phyloP scores from a whole-genome alignment of 805 yeast genomes.

The Sungouiozyma ichnusensis region DNA sequence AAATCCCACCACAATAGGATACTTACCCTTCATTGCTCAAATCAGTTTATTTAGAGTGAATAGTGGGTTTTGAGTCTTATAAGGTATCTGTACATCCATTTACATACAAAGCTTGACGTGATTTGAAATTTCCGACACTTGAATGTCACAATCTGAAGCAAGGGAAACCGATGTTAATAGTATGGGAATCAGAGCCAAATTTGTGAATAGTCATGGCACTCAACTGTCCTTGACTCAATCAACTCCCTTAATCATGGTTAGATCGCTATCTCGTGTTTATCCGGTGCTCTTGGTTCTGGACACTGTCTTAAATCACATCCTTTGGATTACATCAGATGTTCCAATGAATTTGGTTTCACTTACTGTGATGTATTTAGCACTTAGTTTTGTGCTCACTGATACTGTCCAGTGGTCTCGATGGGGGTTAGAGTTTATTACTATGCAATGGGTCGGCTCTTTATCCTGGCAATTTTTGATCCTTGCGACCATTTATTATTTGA shows the following conservation, averaged over 20 bases:
- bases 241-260: slow-evolving; percentile 15
- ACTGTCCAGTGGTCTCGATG: background rate
- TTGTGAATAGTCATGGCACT: slow-evolving; percentile 15
- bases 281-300: slow-evolving; percentile 22
- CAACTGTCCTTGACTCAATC: slow-evolving; percentile 13
- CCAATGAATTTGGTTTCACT: slow-evolving; percentile 21
- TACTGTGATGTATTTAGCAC: slow-evolving; percentile 9
- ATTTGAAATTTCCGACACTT: background rate
- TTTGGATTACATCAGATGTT: slow-evolving; percentile 23
- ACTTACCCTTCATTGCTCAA: no score
- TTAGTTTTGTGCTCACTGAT: slow-evolving; percentile 7
- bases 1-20: no score
- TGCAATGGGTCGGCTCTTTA: slow-evolving; percentile 17
- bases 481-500: slow-evolving; percentile 15
- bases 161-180: background rate
- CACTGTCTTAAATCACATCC: slow-evolving; percentile 14
- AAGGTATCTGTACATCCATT: no score
- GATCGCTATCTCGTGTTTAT: slow-evolving; percentile 17
- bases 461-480: slow-evolving; percentile 8
- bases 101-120: no score
- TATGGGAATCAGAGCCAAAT: slow-evolving; percentile 8
- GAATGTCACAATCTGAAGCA: background rate
- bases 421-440: slow-evolving; percentile 1
- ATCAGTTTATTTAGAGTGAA: no score
- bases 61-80: no score